Percentiles rank a stretch among this genome's conserved stretches.
phyloP scores from a whole-genome alignment of 2,329 filamentous ascomycete genomes.

The Talaromyces piceae region DNA sequence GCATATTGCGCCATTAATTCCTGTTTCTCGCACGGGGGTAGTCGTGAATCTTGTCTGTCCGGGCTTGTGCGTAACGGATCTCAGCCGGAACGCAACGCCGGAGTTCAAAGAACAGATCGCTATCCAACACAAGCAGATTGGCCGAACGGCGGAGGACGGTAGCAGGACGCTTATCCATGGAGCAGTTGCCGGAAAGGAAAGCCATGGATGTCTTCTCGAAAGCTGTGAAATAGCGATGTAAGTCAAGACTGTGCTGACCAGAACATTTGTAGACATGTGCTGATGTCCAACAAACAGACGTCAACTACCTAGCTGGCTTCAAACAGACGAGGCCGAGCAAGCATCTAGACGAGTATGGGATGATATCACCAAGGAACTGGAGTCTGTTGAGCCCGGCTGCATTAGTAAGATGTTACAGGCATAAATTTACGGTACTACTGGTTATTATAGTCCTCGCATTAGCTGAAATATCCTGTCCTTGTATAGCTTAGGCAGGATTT shows the following conservation, averaged over 20 bases:
- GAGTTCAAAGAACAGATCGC: conserved; percentile 16
- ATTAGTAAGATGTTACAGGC: neutral
- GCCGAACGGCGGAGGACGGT: conserved; percentile 23
- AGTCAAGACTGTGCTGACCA: neutral
- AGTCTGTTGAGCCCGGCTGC: conserved; percentile 6
- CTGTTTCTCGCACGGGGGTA: conserved; percentile 20
- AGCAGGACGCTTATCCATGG: conserved; percentile 24
- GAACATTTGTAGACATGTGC: neutral
- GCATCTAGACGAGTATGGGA: conserved; percentile 3
- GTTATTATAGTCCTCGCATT: neutral
- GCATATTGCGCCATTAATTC: conserved; percentile 18
- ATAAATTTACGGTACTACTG: neutral
- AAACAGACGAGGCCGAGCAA: conserved; percentile 4
- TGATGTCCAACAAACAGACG: neutral
- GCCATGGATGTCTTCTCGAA: conserved; percentile 17
- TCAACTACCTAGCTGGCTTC: conserved; percentile 7
- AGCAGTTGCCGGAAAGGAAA: conserved; percentile 19
- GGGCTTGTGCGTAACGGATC: conserved; percentile 21
- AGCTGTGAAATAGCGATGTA: conserved; percentile 7
- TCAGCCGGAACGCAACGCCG: conserved; percentile 19
- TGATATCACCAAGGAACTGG: conserved; percentile 6
- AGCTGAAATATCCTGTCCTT: neutral
- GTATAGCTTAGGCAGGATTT: neutral
- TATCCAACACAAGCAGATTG: conserved; percentile 17
- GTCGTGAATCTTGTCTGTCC: conserved; percentile 28